Percentiles rank a stretch among this genome's conserved stretches.
Conservation (phyloP, 2,329 filamentous ascomycete genomes). For the Macrophomina pseudophaseolina region DNA sequence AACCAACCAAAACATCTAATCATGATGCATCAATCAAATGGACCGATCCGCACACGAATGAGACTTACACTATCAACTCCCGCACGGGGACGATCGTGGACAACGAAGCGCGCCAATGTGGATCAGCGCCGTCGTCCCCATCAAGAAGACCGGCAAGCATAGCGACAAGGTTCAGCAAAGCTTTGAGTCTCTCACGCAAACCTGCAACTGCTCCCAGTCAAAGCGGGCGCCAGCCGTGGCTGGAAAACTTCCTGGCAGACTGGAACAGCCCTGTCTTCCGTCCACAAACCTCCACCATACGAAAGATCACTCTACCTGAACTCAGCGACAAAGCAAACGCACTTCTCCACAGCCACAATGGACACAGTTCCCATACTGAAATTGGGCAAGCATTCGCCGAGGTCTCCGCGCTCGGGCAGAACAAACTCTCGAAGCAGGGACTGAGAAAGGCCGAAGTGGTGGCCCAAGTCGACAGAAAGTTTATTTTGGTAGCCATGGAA, state of each 20-base stretch:
- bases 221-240: slow-evolving; percentile 52
- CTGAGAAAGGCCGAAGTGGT: slow-evolving; percentile 70
- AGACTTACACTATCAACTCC: slow-evolving; percentile 57
- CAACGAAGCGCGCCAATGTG: not conserved
- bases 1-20: not conserved
- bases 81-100: slow-evolving; percentile 57
- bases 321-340: slow-evolving; percentile 22
- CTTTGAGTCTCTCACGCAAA: slow-evolving; percentile 39
- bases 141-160: slow-evolving; percentile 27
- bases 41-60: slow-evolving; percentile 65
- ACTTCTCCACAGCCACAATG: slow-evolving; percentile 1
- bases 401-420: slow-evolving; percentile 32
- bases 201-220: slow-evolving; percentile 25
- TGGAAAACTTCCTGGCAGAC: slow-evolving; percentile 62
- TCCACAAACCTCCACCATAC: slow-evolving; percentile 51
- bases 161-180: slow-evolving; percentile 33
- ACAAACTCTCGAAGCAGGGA: slow-evolving; percentile 64
- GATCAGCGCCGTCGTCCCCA: slow-evolving; percentile 13
- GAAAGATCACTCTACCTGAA: slow-evolving; percentile 39
- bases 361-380: slow-evolving; percentile 26
- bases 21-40: slow-evolving; percentile 56
- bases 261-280: slow-evolving; percentile 82
- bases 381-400: slow-evolving; percentile 35
- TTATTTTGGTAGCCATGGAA: slow-evolving; percentile 72
- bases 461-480: slow-evolving; percentile 87